Conservation (phyloP, 148 eudicot genomes). For the Silene uniflora region DNA sequence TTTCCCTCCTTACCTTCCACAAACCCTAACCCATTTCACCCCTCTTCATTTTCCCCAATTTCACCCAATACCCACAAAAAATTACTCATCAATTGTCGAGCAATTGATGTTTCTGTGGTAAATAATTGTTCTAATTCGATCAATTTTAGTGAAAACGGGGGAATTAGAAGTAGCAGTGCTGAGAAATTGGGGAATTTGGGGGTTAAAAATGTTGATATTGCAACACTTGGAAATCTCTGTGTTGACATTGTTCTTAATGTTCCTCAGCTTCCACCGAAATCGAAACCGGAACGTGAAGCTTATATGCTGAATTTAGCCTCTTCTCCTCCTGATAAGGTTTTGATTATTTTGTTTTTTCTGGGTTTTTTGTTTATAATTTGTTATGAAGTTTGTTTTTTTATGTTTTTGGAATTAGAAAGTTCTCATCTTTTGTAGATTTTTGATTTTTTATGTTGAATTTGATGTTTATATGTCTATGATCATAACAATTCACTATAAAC, state of each 20-base stretch:
- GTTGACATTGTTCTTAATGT: slow-evolving; percentile 90
- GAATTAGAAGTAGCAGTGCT: not conserved
- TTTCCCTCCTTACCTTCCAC: slow-evolving; percentile 18
- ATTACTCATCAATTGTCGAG: slow-evolving; percentile 37
- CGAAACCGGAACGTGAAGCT: slow-evolving; percentile 45
- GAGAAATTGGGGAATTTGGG: slow-evolving; percentile 30
- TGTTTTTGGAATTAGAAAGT: not conserved
- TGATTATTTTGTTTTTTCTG: not conserved
- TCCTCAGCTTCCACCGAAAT: slow-evolving; percentile 64
- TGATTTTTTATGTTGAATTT: not conserved
- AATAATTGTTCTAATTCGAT: slow-evolving; percentile 25
- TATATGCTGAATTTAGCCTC: slow-evolving; percentile 65
- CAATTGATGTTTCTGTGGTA: slow-evolving; percentile 40
- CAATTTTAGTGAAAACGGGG: slow-evolving; percentile 20
- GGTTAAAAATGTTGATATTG: slow-evolving; percentile 64
- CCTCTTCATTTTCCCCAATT: slow-evolving; percentile 8
- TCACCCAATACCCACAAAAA: slow-evolving; percentile 33
- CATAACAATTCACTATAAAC: not conserved
- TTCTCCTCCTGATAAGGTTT: slow-evolving; percentile 83
- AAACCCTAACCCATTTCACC: slow-evolving; percentile 20
- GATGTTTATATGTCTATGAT: not conserved
- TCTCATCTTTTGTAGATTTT: not conserved
- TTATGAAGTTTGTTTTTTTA: not conserved
- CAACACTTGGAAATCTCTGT: slow-evolving; percentile 90
- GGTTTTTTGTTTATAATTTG: not conserved